These are phyloP conservation scores for Cantharellus anzutake DNA, from an alignment of 768 basidiomycete genomes.

Conservation along the genomic window DNA sequence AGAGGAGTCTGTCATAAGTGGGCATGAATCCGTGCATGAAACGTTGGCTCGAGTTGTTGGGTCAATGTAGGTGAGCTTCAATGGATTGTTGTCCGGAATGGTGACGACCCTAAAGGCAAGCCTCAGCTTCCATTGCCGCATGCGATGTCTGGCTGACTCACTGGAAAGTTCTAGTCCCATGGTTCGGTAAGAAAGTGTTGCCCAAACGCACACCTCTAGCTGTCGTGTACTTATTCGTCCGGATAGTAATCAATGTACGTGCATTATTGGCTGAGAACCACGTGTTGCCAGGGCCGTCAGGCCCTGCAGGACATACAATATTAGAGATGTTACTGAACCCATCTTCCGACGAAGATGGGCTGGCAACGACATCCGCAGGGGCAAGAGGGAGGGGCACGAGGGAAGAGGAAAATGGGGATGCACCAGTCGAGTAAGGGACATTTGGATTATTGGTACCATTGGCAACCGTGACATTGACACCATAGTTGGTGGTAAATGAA, in stretches of 20 bases:
- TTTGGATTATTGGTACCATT: constrained; percentile 70
- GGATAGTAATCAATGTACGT: constrained; percentile 53
- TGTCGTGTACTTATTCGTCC: constrained; percentile 52
- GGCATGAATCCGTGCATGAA: constrained; percentile 65
- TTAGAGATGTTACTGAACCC: constrained; percentile 44
- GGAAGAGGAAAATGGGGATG: constrained; percentile 75
- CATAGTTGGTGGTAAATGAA: constrained; percentile 62
- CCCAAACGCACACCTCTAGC: constrained; percentile 74
- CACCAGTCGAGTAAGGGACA: constrained; percentile 62
- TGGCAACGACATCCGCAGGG: constrained; percentile 31
- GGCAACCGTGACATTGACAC: constrained; percentile 24
- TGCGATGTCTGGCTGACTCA: constrained; percentile 15
- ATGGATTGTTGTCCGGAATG: constrained; percentile 74
- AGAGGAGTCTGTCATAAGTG: constrained; percentile 54
- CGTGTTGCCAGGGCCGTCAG: constrained; percentile 56
- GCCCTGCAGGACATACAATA: constrained; percentile 74
- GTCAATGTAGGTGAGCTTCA: constrained; percentile 59
- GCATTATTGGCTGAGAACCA: constrained; percentile 71
- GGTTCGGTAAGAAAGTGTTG: constrained; percentile 67
- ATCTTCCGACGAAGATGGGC: constrained; percentile 39
- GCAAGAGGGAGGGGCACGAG: constrained; percentile 62
- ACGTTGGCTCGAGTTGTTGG: constrained; percentile 50
- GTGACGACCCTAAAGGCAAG: constrained; percentile 43
- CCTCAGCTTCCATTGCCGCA: background rate
- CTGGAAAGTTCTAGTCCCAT: constrained; percentile 82